A percentile compares a stretch with the other conserved stretches of the same genome.
Evolutionary conservation across 2,329 filamentous ascomycete genomes (phyloP).

Genomic region (Aspergillus versicolor): DNA sequence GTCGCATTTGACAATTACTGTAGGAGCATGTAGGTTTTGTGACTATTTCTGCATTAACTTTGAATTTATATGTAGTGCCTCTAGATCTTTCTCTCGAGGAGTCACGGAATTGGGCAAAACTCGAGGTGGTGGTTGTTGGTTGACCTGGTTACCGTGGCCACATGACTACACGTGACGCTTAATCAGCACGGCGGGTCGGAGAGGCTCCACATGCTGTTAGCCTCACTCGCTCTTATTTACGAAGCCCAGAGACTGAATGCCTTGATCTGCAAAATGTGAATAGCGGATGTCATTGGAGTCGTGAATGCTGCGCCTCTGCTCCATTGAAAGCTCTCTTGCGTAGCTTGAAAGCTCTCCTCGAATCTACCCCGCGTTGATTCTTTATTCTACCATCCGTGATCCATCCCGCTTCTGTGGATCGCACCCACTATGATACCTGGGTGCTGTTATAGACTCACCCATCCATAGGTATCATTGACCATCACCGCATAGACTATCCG

Average conservation of each 20-base stretch:
- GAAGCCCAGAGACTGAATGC: neutral
- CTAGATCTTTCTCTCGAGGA: neutral
- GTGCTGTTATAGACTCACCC: conserved; percentile 6
- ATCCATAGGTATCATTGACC: neutral
- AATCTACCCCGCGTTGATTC: neutral
- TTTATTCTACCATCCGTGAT: neutral
- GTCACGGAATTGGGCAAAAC: neutral
- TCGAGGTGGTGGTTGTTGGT: conserved; percentile 3
- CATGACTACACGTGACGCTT: conserved; percentile 21
- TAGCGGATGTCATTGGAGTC: neutral
- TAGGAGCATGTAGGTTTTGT: neutral
- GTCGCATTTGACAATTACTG: neutral
- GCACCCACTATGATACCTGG: conserved; percentile 14
- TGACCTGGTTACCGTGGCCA: conserved; percentile 21
- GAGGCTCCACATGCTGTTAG: conserved; percentile 13
- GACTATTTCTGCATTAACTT: neutral
- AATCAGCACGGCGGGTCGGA: conserved; percentile 13
- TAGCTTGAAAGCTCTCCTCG: neutral
- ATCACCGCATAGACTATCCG: neutral
- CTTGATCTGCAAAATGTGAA: neutral
- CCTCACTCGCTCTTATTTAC: conserved; percentile 6
- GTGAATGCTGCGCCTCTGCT: neutral
- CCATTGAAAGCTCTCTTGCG: neutral
- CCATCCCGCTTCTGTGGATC: conserved; percentile 8
- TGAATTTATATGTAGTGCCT: neutral